Percentiles rank a stretch among this genome's conserved stretches.
phyloP scores from a whole-genome alignment of 164 flowering plant genomes.

The Pachysandra terminalis region DNA sequence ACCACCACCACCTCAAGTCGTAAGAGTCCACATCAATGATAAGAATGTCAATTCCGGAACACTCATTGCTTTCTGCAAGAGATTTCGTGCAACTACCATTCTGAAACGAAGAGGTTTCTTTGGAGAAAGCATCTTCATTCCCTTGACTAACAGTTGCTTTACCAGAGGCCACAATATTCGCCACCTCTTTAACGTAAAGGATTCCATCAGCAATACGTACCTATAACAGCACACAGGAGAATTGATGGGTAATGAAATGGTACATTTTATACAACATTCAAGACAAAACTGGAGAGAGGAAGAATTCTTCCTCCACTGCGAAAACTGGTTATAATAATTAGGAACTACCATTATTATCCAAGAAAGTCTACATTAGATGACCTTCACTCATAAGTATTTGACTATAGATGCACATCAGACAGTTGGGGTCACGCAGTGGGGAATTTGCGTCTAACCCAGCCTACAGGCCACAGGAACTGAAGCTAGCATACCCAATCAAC shows the following conservation, averaged over 20 bases:
- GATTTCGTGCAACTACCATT: slow-evolving; percentile 21
- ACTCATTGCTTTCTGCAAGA: slow-evolving; percentile 17
- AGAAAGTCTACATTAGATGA: too few relatives aligned
- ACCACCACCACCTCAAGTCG: slow-evolving; percentile 58
- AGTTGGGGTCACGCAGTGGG: too few relatives aligned
- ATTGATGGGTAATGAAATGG: background rate
- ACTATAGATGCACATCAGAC: too few relatives aligned
- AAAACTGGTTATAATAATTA: too few relatives aligned
- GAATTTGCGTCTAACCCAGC: too few relatives aligned
- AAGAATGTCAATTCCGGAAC: slow-evolving; percentile 49
- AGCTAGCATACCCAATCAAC: too few relatives aligned
- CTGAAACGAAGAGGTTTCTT: slow-evolving; percentile 11
- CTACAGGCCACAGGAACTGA: too few relatives aligned
- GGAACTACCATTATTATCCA: too few relatives aligned
- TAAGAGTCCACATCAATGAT: slow-evolving; percentile 89
- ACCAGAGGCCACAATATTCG: slow-evolving; percentile 23
- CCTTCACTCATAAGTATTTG: too few relatives aligned
- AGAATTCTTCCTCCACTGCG: background rate
- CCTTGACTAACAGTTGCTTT: slow-evolving; percentile 13
- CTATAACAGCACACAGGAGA: slow-evolving; percentile 26
- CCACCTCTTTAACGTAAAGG: slow-evolving; percentile 47
- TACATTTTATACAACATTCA: background rate
- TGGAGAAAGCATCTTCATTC: slow-evolving; percentile 14
- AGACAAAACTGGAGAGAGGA: background rate
- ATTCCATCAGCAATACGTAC: slow-evolving; percentile 89